Evolutionary conservation across 2,329 filamentous ascomycete species (phyloP).

Genomic region (Laburnicola sp.): DNA sequence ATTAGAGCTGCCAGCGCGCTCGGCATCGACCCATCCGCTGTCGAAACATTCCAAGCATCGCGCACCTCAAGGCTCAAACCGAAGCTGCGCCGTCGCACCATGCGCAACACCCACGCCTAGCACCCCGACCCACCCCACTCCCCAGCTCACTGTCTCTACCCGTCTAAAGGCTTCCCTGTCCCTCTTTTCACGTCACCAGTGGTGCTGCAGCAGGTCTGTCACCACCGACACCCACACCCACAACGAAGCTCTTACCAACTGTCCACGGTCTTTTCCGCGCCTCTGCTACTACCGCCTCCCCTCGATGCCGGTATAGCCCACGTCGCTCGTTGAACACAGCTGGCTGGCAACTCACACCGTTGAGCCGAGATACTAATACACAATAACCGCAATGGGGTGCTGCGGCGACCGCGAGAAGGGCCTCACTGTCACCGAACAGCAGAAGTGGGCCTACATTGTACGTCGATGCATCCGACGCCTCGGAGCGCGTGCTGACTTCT

Average conservation of each 20-base stretch:
- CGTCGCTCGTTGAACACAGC: slow-evolving; percentile 42
- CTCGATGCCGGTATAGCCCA: slow-evolving; percentile 33
- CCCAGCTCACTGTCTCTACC: slow-evolving; percentile 19
- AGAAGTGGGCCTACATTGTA: slow-evolving; percentile 89
- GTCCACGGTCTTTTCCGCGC: slow-evolving; percentile 5
- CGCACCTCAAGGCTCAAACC: slow-evolving; percentile 39
- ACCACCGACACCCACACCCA: slow-evolving; percentile 26
- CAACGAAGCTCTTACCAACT: slow-evolving; percentile 16
- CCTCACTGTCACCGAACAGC: slow-evolving; percentile 48
- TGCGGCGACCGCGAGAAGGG: slow-evolving; percentile 46
- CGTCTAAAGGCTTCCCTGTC: slow-evolving; percentile 32
- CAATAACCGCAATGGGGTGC: slow-evolving; percentile 36
- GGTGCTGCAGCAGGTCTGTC: slow-evolving; percentile 46
- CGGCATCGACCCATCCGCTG: slow-evolving; percentile 25
- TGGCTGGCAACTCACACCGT: slow-evolving; percentile 42
- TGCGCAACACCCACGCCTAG: slow-evolving; percentile 34
- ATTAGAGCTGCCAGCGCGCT: slow-evolving; percentile 19
- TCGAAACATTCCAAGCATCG: slow-evolving; percentile 32
- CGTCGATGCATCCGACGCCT: slow-evolving; percentile 38
- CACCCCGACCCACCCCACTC: slow-evolving; percentile 12
- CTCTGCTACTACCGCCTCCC: slow-evolving; percentile 15
- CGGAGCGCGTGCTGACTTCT: slow-evolving; percentile 22
- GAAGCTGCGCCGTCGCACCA: slow-evolving; percentile 35
- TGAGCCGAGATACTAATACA: slow-evolving; percentile 43
- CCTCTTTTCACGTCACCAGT: slow-evolving; percentile 33